A percentile compares a stretch with the other conserved stretches of the same genome.
Evolutionary conservation across 805 yeast genomes (phyloP).

Genomic region (Yarrowia sp.): DNA sequence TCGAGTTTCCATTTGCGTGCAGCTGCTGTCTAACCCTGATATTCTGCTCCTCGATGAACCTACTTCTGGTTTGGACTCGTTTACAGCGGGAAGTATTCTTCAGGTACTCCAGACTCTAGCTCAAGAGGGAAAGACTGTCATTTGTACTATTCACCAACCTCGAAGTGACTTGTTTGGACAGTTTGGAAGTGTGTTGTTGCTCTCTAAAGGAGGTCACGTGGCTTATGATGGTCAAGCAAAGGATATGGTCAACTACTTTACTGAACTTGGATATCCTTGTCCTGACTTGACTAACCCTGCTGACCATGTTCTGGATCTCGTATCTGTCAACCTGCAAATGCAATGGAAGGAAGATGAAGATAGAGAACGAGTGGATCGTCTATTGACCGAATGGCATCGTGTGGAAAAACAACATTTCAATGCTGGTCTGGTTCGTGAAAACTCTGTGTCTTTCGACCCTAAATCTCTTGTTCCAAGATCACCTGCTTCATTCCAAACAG

Average conservation of each 20-base stretch:
- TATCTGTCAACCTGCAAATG: slow-evolving; percentile 55
- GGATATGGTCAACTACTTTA: slow-evolving; percentile 50
- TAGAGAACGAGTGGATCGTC: slow-evolving; percentile 42
- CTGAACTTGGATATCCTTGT: slow-evolving; percentile 50
- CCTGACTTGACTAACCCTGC: slow-evolving; percentile 68
- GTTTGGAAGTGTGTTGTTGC: slow-evolving; percentile 69
- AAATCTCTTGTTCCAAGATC: slow-evolving; percentile 36
- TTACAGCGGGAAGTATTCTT: slow-evolving; percentile 69
- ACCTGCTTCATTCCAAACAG: neutral
- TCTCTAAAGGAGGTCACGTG: slow-evolving; percentile 71
- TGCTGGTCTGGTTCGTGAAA: neutral
- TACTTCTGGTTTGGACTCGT: slow-evolving; percentile 82
- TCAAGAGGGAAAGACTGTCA: slow-evolving; percentile 58
- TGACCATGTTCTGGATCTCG: slow-evolving; percentile 68
- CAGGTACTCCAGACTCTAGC: slow-evolving; percentile 58
- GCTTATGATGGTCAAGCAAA: slow-evolving; percentile 61
- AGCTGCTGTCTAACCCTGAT: slow-evolving; percentile 68
- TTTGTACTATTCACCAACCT: slow-evolving; percentile 83
- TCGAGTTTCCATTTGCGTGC: slow-evolving; percentile 78
- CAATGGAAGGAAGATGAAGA: slow-evolving; percentile 45
- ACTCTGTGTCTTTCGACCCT: neutral
- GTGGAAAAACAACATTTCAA: slow-evolving; percentile 2
- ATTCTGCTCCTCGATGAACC: slow-evolving; percentile 80
- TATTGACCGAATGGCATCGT: slow-evolving; percentile 44
- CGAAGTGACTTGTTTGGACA: slow-evolving; percentile 59